A percentile compares a stretch with the other conserved stretches of the same genome.
These are phyloP conservation scores for Alternaria sp. DNA, from an alignment of 2,329 filamentous ascomycete species.

Conservation along the genomic window DNA sequence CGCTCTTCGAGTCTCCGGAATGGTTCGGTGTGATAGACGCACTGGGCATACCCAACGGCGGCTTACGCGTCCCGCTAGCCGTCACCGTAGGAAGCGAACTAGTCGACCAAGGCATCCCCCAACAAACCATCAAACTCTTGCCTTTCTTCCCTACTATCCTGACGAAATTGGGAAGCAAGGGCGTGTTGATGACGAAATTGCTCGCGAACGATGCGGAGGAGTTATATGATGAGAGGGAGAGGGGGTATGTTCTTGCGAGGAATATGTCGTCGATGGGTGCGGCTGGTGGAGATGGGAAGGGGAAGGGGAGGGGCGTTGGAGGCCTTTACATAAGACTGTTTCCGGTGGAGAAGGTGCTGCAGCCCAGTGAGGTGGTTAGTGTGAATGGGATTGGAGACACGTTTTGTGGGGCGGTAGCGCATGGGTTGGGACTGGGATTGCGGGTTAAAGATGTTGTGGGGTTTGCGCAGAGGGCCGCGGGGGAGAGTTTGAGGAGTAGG, in stretches of 20 bases:
- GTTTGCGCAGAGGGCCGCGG: conserved; percentile 81
- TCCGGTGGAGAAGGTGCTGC: conserved; percentile 68
- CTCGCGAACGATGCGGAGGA: conserved; percentile 71
- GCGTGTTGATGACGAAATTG: conserved; percentile 77
- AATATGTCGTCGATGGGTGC: conserved; percentile 44
- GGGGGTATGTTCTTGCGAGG: conserved; percentile 74
- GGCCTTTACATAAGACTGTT: conserved; percentile 83
- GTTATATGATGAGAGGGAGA: conserved; percentile 66
- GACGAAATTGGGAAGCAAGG: conserved; percentile 79
- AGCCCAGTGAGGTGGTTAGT: conserved; percentile 72
- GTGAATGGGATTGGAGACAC: conserved; percentile 97
- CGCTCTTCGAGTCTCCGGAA: conserved; percentile 69
- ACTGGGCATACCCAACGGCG: conserved; percentile 72
- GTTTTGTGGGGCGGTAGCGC: conserved; percentile 83
- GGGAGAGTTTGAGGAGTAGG: conserved; percentile 75
- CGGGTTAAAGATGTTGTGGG: conserved; percentile 69
- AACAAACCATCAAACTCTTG: conserved; percentile 82
- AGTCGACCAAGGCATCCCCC: conserved; percentile 80
- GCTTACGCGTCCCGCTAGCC: conserved; percentile 74
- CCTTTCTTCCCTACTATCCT: conserved; percentile 86
- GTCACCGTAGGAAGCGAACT: conserved; percentile 69
- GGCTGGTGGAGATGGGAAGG: conserved; percentile 45
- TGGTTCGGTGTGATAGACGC: conserved; percentile 86
- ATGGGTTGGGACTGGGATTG: conserved; percentile 69
- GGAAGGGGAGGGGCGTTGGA: conserved; percentile 60